These are phyloP conservation scores for Cladophialophora exuberans DNA, from an alignment of 2,329 filamentous ascomycete genomes.

Conservation along the genomic window DNA sequence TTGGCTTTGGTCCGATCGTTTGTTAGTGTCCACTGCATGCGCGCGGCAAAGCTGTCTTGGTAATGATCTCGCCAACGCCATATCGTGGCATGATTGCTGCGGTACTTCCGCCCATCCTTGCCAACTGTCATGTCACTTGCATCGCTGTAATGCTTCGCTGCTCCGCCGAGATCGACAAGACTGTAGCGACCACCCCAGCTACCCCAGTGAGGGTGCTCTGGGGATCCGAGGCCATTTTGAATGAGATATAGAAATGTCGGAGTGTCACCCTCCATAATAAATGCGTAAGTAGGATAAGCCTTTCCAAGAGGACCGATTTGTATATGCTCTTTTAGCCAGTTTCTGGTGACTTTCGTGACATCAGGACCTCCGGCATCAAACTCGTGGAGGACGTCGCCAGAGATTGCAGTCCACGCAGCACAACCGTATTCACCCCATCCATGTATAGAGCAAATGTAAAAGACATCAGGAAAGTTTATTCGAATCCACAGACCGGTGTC, in stretches of 20 bases:
- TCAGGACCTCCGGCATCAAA: constrained; percentile 56
- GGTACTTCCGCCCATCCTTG: constrained; percentile 37
- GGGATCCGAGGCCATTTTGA: constrained; percentile 46
- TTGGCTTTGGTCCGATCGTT: constrained; percentile 36
- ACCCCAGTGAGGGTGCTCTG: constrained; percentile 47
- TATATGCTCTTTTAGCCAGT: constrained; percentile 59
- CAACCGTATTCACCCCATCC: constrained; percentile 59
- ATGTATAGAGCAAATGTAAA: constrained; percentile 61
- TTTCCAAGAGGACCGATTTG: constrained; percentile 55
- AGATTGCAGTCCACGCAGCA: constrained; percentile 62
- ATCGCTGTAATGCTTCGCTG: constrained; percentile 37
- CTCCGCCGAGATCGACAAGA: constrained; percentile 29
- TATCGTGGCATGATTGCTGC: constrained; percentile 53
- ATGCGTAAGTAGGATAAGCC: constrained; percentile 53
- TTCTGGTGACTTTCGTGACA: constrained; percentile 50
- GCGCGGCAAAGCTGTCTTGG: constrained; percentile 55
- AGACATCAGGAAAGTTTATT: constrained; percentile 56
- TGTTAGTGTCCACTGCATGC: constrained; percentile 52
- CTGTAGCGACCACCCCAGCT: constrained; percentile 49
- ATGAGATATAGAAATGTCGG: constrained; percentile 47
- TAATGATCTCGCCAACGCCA: constrained; percentile 59
- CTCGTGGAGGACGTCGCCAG: constrained; percentile 51
- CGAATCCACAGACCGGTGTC: constrained; percentile 62
- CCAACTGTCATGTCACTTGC: constrained; percentile 42
- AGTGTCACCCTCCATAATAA: constrained; percentile 58